A percentile compares a stretch with the other conserved stretches of the same genome.
Conservation (phyloP, 129 eudicot species). For the Deinandra increscens region DNA sequence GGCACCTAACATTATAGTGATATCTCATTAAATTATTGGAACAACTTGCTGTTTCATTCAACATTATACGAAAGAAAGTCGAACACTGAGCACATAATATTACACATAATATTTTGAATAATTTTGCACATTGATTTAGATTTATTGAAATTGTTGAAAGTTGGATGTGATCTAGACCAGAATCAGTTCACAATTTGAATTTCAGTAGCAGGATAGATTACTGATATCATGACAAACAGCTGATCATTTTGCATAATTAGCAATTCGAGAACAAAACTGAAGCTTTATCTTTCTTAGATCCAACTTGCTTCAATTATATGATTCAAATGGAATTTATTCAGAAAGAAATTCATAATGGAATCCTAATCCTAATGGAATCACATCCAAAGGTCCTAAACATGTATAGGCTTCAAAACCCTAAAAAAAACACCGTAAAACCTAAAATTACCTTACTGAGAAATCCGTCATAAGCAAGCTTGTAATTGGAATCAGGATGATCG, state of each 20-base stretch:
- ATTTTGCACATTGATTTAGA: too few species aligned
- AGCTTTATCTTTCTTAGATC: too few species aligned
- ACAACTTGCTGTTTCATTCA: too few species aligned
- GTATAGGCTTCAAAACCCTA: slow-evolving; percentile 13
- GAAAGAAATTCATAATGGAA: background rate
- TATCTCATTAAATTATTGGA: too few species aligned
- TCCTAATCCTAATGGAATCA: background rate
- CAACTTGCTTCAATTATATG: background rate
- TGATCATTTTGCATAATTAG: background rate
- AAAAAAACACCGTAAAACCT: background rate
- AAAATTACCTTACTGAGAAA: slow-evolving; percentile 34
- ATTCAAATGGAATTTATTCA: background rate
- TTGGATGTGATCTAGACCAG: background rate
- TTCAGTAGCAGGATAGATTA: background rate
- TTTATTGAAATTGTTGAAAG: background rate
- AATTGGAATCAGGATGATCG: slow-evolving; percentile 30
- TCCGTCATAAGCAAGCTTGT: slow-evolving; percentile 40
- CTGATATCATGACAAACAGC: background rate
- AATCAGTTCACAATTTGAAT: background rate
- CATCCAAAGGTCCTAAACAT: background rate
- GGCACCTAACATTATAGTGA: slow-evolving; percentile 41
- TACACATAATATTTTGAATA: too few species aligned
- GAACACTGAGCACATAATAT: too few species aligned
- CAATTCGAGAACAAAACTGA: too few species aligned
- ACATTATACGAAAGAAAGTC: too few species aligned